phyloP scores from a whole-genome alignment of 768 basidiomycete genomes.

The Mycena vulgaris region DNA sequence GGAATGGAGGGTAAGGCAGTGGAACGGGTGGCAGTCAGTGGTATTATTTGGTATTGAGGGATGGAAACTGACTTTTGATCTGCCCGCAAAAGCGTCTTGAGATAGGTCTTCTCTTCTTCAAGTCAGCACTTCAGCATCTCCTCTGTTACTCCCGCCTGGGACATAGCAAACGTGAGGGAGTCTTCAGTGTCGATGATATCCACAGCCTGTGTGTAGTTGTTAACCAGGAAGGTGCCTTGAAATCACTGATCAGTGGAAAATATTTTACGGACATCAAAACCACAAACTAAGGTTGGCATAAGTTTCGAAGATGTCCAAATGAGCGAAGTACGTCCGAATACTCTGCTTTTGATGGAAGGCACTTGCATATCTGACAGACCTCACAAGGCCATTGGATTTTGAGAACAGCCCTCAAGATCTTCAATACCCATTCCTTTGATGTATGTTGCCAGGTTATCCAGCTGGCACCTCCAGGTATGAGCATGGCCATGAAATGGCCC shows the following conservation, averaged over 20 bases:
- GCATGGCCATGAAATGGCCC: conserved; percentile 36
- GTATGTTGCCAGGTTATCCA: conserved; percentile 31
- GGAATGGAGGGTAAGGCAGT: no score
- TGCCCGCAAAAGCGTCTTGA: neutral
- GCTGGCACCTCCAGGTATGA: conserved; percentile 31
- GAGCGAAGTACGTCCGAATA: neutral
- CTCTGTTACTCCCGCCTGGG: neutral
- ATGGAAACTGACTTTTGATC: neutral
- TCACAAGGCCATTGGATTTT: neutral
- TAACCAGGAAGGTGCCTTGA: conserved; percentile 18
- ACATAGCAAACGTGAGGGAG: neutral
- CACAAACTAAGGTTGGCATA: neutral
- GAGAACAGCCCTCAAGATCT: neutral
- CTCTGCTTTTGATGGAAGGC: neutral
- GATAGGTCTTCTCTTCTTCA: neutral
- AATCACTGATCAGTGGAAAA: neutral
- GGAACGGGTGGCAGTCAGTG: no score
- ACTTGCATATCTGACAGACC: neutral
- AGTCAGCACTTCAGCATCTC: neutral
- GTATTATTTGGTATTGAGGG: no score
- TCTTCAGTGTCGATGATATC: neutral
- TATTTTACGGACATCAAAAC: no score
- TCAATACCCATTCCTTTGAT: conserved; percentile 1
- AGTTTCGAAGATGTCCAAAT: neutral
- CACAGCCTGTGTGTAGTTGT: conserved; percentile 24